These are phyloP conservation scores for Pontederia paniculata DNA, from an alignment of 176 grass and related monocot genomes.

Conservation along the genomic window DNA sequence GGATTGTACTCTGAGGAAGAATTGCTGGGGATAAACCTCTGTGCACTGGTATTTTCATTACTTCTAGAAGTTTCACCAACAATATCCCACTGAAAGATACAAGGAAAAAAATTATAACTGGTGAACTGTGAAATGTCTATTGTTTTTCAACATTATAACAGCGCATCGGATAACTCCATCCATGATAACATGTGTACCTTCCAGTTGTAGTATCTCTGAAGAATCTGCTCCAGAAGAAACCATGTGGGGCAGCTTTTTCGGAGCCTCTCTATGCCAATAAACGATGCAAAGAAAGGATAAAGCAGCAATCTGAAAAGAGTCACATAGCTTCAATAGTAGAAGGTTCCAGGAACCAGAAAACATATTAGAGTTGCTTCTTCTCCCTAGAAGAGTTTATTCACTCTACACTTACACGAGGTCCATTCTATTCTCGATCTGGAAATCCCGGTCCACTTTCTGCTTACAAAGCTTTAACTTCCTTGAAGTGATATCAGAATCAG, in stretches of 20 bases:
- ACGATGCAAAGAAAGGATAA: constrained; percentile 80
- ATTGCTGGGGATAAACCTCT: constrained; percentile 34
- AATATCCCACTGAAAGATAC: constrained; percentile 47
- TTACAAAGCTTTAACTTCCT: constrained; percentile 40
- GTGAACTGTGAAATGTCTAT: neutral
- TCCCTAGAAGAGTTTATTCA: neutral
- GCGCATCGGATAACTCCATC: neutral
- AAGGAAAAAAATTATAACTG: constrained; percentile 3
- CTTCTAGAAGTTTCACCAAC: constrained; percentile 41
- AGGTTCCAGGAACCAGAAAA: neutral
- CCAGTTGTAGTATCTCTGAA: constrained; percentile 72
- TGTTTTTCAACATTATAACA: neutral
- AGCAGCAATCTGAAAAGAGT: constrained; percentile 43
- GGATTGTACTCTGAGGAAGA: constrained; percentile 36
- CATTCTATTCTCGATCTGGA: constrained; percentile 56
- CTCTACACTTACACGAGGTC: constrained; percentile 64
- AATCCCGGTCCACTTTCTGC: constrained; percentile 28
- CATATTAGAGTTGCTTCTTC: neutral
- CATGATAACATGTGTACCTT: constrained; percentile 41
- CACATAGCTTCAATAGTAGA: neutral
- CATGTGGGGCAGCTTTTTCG: constrained; percentile 67
- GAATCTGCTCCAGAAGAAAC: constrained; percentile 93
- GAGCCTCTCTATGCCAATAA: constrained; percentile 83
- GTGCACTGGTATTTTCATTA: constrained; percentile 34
- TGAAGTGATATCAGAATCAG: constrained; percentile 23